Base-by-base conservation (phyloP, 257 asterid genomes). In the Nicotiana undulata region DNA sequence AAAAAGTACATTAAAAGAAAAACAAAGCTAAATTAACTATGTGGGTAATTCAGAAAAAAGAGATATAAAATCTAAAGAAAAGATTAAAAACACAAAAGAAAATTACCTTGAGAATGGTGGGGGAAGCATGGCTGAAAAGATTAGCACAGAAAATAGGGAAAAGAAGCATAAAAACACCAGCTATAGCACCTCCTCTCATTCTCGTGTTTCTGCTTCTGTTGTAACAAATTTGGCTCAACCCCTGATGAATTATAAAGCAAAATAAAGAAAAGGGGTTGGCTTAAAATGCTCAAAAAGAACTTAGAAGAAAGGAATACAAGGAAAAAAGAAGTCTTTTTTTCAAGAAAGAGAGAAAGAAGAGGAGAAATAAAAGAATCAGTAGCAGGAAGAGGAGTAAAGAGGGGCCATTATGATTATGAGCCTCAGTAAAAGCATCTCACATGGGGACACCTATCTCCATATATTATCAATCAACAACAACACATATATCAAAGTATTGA, bases 371-470 rank as follows among this genome's bases (percentile, higher is more conserved):
- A 37, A 64, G 64, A 37, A 64, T 79, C 63, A 83, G 88, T 58
- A 81, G n/a, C n/a, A n/a, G 77, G 81, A 70, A 85, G 84, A 84
- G 84, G 82, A 81, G 63, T 56, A 88, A 86, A 83, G 86, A 82
- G 86, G 90, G 89, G 83, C 88, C 92, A 81, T 79, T 79, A 64
- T 85, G 84, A 81, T 89, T 90, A 89, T 84, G 86, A 89, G 82
- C 87, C 91, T 85, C 90, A 87, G 80, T 88, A 59, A 90, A 90
- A 86, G 96, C 92, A 90, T 84, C 90, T 85, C 97, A 92, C 96
- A 88, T 89, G 91, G 83, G 85, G 61, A 0, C 87, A 86, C 84
- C 84, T 63, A 61, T 79, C 83, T 34, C 79, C 81, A 40, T 74
- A 83, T 56, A 22, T 18, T 22, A 72, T 49, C 60, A 74, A 40